Evolutionary conservation across 176 grass and related monocot species (phyloP), one percentile per base, ranked within the genome.

Genomic region (Tillandsia fasciculata): DNA sequence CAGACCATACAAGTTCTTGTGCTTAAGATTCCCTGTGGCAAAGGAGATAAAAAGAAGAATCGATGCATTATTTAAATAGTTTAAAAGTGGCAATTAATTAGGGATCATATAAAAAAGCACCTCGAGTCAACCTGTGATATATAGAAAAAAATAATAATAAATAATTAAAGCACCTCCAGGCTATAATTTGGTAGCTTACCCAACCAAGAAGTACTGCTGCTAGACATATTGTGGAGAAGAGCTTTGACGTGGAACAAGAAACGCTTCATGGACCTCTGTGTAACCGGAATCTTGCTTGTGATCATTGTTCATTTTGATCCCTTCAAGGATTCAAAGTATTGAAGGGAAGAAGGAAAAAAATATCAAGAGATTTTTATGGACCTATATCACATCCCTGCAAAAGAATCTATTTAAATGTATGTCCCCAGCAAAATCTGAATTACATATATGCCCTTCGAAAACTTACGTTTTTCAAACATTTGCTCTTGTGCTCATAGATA

Each of bases 221-320:
- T 75, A 67, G 90, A 80, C 64, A 72, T 89, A 69, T 73, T 85
- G 71, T 92, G 83, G 18, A 92, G 68, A 65, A 96, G 86, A 22
- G 74, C 86, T 82, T 96, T 90, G 0, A 92, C 89, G 51, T 79
- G 83, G 75, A 89, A 92, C 68, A 96, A 23, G 63, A 92, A 81
- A 26, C 81, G 79, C 51, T 96, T 89, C 81, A 87, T 65, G 50
- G 89, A 85, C 64, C 86, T 85, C 83, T 92, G 92, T 52, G 86
- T 56, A 49, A 71, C 79, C 75, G 86, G 93, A 78, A 96, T 70
- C 71, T 96, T 96, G 69, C 88, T 83, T 26, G 81, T 96, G 64
- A 96, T 89, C 89, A 87, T 90, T 64, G 93, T 90, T 78, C 81
- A 67, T 85, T 89, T 96, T 48, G 20, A 20, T 20, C 81, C 78